Conservation (phyloP, 257 asterid species). For the Vinca minor region DNA sequence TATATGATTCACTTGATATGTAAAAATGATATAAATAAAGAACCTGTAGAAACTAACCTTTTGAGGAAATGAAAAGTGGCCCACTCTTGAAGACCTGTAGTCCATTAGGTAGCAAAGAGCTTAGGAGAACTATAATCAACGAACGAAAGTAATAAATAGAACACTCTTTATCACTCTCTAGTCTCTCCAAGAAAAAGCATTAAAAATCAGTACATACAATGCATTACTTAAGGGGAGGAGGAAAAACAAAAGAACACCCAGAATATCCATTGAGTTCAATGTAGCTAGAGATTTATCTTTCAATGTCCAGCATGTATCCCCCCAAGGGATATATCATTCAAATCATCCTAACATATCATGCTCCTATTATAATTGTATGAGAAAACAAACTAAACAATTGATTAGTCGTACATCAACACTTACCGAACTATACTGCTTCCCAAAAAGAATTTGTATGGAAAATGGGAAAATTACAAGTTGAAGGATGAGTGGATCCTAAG, state of each 20-base stretch:
- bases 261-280: not conserved
- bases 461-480: not conserved
- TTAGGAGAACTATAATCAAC: not conserved
- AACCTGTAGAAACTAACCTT: conserved; percentile 44
- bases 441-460: not conserved
- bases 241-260: not conserved
- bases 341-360: not conserved
- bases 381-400: not conserved
- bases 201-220: not conserved
- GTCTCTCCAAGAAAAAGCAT: not conserved
- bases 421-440: not conserved
- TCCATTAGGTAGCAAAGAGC: conserved; percentile 14
- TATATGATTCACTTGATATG: not conserved
- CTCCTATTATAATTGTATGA: not conserved
- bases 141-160: conserved; percentile 10
- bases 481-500: not conserved
- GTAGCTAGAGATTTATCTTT: not conserved
- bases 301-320: not conserved
- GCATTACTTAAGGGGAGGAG: not conserved
- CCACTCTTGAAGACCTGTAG: conserved; percentile 98
- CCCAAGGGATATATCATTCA: not conserved
- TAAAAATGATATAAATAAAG: not conserved
- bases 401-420: not conserved
- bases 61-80: conserved; percentile 87
- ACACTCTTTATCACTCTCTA: not conserved